These are phyloP conservation scores for Calendula officinalis DNA, from an alignment of 129 eudicot species.

Conservation along the genomic window DNA sequence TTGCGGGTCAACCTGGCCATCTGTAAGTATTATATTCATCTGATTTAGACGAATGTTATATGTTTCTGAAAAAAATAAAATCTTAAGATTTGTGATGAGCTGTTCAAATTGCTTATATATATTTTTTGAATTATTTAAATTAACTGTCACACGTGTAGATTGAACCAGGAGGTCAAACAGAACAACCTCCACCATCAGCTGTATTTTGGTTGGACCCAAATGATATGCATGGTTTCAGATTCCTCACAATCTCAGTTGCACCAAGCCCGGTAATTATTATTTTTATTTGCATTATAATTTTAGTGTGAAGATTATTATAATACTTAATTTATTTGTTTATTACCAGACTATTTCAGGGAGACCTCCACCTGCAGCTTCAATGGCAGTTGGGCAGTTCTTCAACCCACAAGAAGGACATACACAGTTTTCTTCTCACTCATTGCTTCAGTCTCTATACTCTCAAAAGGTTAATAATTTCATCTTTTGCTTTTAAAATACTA, in stretches of 20 bases:
- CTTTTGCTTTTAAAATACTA: background rate
- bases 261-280: constrained; percentile 72
- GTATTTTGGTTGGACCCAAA: constrained; percentile 73
- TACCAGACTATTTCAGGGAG: constrained; percentile 93
- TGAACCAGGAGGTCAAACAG: constrained; percentile 99
- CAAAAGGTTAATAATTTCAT: constrained; percentile 45
- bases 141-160: constrained; percentile 46
- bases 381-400: constrained; percentile 99
- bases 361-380: constrained; percentile 98
- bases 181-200: constrained; percentile 85
- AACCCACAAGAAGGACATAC: constrained; percentile 62
- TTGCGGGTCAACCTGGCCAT: background rate
- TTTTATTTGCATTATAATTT: constrained; percentile 7
- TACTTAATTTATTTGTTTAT: constrained; percentile 21
- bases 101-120: constrained; percentile 1
- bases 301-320: background rate
- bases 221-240: constrained; percentile 86
- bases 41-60: constrained; percentile 10
- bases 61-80: constrained; percentile 8
- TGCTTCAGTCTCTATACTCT: constrained; percentile 56
- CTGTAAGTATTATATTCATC: background rate
- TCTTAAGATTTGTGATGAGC: constrained; percentile 5
- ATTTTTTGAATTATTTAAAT: background rate
- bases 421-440: constrained; percentile 48
- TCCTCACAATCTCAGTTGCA: constrained; percentile 92